Conservation (phyloP, 1,139 yeast genomes). For the Debaryomycetaceae sp. region DNA sequence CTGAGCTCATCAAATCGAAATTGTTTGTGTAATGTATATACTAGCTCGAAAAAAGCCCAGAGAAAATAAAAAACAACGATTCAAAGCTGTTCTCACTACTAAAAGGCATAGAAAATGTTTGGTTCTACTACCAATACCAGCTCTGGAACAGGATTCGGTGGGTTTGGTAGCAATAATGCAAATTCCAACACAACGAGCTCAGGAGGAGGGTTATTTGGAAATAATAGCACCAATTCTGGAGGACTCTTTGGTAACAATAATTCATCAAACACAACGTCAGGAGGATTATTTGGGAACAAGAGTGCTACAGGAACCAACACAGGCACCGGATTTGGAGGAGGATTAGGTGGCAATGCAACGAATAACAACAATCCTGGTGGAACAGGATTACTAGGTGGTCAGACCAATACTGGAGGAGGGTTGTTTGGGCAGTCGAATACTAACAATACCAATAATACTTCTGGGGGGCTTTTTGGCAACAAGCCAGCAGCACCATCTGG, state of each 20-base stretch:
- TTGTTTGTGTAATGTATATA: not conserved
- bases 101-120: slow-evolving; percentile 6
- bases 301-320: slow-evolving; percentile 4
- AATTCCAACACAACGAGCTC: slow-evolving; percentile 4
- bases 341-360: slow-evolving; percentile 35
- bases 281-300: slow-evolving; percentile 6
- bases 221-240: slow-evolving; percentile 3
- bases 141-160: slow-evolving; percentile 18
- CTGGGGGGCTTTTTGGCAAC: slow-evolving; percentile 8
- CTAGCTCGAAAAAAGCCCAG: not conserved
- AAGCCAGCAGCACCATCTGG: slow-evolving; percentile 6
- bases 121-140: slow-evolving; percentile 7
- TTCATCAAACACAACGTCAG: not conserved
- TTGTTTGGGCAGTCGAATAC: slow-evolving; percentile 13
- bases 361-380: slow-evolving; percentile 7
- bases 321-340: slow-evolving; percentile 21
- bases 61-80: not conserved
- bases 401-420: slow-evolving; percentile 21
- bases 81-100: not conserved
- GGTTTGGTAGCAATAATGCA: slow-evolving; percentile 7
- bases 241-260: slow-evolving; percentile 2
- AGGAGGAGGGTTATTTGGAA: slow-evolving; percentile 22
- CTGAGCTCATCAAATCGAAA: not conserved
- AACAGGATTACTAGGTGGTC: slow-evolving; percentile 38
- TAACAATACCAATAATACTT: slow-evolving; percentile 2